phyloP scores from a whole-genome alignment of 768 basidiomycete genomes.

The Suillus ampliporus region DNA sequence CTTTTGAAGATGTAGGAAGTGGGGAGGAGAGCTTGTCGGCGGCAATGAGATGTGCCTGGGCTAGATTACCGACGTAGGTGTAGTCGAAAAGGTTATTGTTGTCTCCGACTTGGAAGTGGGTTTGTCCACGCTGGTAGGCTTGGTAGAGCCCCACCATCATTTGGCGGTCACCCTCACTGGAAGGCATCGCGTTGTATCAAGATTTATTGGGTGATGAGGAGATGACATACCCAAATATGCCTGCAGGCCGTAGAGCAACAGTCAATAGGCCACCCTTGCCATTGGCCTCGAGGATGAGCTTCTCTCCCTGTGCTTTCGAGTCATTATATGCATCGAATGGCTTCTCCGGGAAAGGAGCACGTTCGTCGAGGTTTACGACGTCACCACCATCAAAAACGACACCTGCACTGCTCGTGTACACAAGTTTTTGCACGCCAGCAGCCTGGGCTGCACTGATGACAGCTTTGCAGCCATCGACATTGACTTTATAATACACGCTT shows the following conservation, averaged over 20 bases:
- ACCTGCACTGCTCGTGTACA: constrained; percentile 93
- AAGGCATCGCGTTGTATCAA: constrained; percentile 2
- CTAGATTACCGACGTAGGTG: constrained; percentile 97
- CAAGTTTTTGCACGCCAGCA: constrained; percentile 79
- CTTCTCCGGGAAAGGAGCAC: constrained; percentile 71
- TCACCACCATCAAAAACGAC: constrained; percentile 87
- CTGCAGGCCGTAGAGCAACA: constrained; percentile 89
- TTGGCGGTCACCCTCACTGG: constrained; percentile 91
- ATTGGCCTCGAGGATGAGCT: constrained; percentile 83
- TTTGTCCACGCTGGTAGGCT: constrained; percentile 81
- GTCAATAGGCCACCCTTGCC: constrained; percentile 84
- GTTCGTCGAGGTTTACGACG: constrained; percentile 87
- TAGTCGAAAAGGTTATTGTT: constrained; percentile 95
- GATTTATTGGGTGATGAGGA: neutral
- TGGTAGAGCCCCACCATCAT: constrained; percentile 78
- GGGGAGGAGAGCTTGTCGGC: constrained; percentile 79
- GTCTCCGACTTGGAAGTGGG: constrained; percentile 91
- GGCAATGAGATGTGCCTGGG: constrained; percentile 91
- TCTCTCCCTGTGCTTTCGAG: constrained; percentile 90
- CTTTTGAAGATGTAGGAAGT: constrained; percentile 44
- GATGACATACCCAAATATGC: constrained; percentile 86
- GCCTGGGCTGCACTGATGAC: constrained; percentile 83
- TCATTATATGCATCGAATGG: constrained; percentile 93
- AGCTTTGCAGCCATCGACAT: constrained; percentile 88
- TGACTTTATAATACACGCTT: constrained; percentile 88